Evolutionary conservation across 768 basidiomycete species (phyloP).

Genomic region (Phlebiopsis flavidoalba): DNA sequence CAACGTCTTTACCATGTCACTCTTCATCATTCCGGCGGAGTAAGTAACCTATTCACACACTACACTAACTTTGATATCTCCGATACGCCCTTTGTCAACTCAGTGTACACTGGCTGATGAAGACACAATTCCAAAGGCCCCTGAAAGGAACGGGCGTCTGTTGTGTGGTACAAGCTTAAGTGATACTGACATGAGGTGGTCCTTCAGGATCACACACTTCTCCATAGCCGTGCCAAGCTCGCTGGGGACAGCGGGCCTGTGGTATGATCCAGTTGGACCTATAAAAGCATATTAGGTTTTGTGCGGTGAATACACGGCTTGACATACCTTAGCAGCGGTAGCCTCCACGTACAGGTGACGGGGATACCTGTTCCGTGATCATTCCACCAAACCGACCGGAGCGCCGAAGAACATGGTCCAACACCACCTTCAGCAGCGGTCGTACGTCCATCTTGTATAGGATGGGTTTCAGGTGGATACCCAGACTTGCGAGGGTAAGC

Average conservation of each 20-base stretch:
- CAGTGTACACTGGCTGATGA: conserved; percentile 86
- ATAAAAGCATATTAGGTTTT: conserved; percentile 2
- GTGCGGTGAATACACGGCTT: neutral
- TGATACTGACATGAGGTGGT: conserved; percentile 87
- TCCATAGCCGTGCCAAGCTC: conserved; percentile 77
- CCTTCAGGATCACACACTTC: conserved; percentile 74
- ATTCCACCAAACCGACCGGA: conserved; percentile 89
- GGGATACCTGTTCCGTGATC: conserved; percentile 85
- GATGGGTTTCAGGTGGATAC: conserved; percentile 83
- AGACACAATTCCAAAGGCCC: conserved; percentile 94
- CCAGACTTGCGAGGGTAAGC: conserved; percentile 68
- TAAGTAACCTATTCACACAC: conserved; percentile 97
- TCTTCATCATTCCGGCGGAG: conserved; percentile 99
- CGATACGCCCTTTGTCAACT: conserved; percentile 75
- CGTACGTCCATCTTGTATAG: conserved; percentile 99
- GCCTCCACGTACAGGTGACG: conserved; percentile 69
- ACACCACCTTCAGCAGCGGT: conserved; percentile 86
- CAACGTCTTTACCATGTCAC: conserved; percentile 85
- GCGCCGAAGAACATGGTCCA: conserved; percentile 96
- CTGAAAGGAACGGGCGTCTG: conserved; percentile 96
- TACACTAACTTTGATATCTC: conserved; percentile 94
- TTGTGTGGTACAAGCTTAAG: conserved; percentile 95
- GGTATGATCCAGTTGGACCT: conserved; percentile 85
- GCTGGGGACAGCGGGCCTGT: conserved; percentile 82
- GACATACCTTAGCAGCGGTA: conserved; percentile 51